Conservation (phyloP, 305 asterid species). For the Rubia peregrina region DNA sequence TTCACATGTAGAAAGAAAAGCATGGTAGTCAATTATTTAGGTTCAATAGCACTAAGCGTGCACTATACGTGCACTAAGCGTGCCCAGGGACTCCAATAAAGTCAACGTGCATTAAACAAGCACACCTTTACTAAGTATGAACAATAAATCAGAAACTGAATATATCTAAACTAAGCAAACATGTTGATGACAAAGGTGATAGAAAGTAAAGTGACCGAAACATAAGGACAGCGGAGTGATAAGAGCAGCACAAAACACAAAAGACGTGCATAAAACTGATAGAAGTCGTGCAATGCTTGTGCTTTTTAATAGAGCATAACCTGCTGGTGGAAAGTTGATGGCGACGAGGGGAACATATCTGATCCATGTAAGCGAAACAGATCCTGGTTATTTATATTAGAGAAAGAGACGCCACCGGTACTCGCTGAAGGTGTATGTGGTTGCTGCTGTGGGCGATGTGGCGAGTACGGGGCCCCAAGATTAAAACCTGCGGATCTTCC, state of each 20-base stretch:
- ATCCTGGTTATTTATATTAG: slow-evolving; percentile 86
- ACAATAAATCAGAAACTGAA: neutral
- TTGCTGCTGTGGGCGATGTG: slow-evolving; percentile 92
- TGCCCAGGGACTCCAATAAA: neutral
- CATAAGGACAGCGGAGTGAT: neutral
- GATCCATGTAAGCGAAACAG: slow-evolving; percentile 83
- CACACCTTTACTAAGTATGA: too few relatives aligned
- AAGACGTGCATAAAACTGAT: neutral
- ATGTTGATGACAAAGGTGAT: neutral
- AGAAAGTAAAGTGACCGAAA: neutral
- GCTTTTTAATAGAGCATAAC: slow-evolving; percentile 24
- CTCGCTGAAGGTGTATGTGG: slow-evolving; percentile 68
- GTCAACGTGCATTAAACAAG: too few relatives aligned
- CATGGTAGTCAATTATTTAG: neutral
- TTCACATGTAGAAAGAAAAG: neutral
- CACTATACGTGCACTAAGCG: neutral
- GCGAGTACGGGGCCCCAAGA: slow-evolving; percentile 78
- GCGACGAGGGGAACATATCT: slow-evolving; percentile 78
- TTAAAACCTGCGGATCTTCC: slow-evolving; percentile 93
- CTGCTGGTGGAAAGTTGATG: slow-evolving; percentile 78
- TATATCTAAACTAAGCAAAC: neutral
- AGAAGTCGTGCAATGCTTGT: slow-evolving; percentile 8
- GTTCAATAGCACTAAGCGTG: neutral
- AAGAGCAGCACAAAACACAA: neutral
- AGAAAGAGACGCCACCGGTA: slow-evolving; percentile 61